phyloP scores from a whole-genome alignment of 2,329 filamentous ascomycete species.

The Penicillium sp. region DNA sequence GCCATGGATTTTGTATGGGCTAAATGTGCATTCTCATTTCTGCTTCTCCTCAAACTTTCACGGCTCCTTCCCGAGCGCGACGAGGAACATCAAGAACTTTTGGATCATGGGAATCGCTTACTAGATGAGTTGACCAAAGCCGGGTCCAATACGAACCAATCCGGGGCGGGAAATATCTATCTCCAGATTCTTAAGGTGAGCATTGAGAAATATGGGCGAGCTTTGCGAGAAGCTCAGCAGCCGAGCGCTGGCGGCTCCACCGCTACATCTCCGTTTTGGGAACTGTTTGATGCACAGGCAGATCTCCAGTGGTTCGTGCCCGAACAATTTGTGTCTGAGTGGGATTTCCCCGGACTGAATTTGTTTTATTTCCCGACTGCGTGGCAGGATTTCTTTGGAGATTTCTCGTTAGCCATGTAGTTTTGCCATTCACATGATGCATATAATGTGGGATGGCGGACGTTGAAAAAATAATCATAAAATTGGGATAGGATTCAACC shows the following conservation, averaged over 20 bases:
- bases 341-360: constrained; percentile 57
- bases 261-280: constrained; percentile 33
- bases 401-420: constrained; percentile 38
- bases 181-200: constrained; percentile 50
- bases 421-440: too few species aligned
- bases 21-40: constrained; percentile 57
- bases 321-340: constrained; percentile 57
- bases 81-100: constrained; percentile 41
- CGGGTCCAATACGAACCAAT: constrained; percentile 31
- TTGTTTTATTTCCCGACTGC: constrained; percentile 50
- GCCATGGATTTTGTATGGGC: constrained; percentile 60
- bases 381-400: constrained; percentile 50
- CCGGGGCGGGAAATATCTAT: constrained; percentile 48
- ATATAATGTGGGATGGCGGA: too few species aligned
- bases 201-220: constrained; percentile 51
- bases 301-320: constrained; percentile 56
- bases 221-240: constrained; percentile 39
- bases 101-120: constrained; percentile 46
- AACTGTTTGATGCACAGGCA: constrained; percentile 40
- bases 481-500: too few species aligned
- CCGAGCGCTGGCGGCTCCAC: constrained; percentile 12
- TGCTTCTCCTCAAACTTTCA: constrained; percentile 54
- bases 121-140: constrained; percentile 43
- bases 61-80: constrained; percentile 48
- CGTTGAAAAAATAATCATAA: too few species aligned